Percentiles rank a stretch among this genome's conserved stretches.
Evolutionary conservation across 495 filamentous ascomycete species (phyloP).

Genomic region (Parmelia sp.): DNA sequence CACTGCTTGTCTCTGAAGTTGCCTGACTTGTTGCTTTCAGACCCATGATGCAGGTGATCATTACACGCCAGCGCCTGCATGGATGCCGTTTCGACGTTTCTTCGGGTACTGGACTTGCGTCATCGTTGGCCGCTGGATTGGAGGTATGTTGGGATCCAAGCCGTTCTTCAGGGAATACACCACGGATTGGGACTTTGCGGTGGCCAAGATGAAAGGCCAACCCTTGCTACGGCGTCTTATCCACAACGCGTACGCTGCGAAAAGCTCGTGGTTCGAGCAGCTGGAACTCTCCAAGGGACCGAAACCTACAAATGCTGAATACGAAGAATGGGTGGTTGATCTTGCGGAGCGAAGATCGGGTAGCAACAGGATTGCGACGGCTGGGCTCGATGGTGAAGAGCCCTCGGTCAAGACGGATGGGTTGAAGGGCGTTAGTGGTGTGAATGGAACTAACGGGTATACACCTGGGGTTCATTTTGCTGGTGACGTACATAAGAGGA

Average conservation of each 20-base stretch:
- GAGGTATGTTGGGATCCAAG: conserved; percentile 44
- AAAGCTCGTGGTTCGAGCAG: conserved; percentile 2
- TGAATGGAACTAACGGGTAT: too few relatives aligned
- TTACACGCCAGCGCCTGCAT: conserved; percentile 41
- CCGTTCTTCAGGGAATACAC: conserved; percentile 48
- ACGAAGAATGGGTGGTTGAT: too few relatives aligned
- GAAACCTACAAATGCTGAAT: too few relatives aligned
- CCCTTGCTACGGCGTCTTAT: conserved; percentile 30
- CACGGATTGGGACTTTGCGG: conserved; percentile 46
- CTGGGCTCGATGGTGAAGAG: too few relatives aligned
- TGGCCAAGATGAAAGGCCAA: conserved; percentile 39
- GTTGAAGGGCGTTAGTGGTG: too few relatives aligned
- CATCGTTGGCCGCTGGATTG: conserved; percentile 46
- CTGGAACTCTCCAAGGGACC: neutral
- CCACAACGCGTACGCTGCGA: neutral
- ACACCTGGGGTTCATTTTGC: too few relatives aligned
- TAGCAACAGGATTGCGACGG: too few relatives aligned
- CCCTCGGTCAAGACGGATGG: too few relatives aligned
- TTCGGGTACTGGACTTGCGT: conserved; percentile 37
- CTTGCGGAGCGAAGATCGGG: too few relatives aligned
- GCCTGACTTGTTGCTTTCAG: neutral
- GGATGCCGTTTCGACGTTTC: conserved; percentile 39
- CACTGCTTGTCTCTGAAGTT: neutral
- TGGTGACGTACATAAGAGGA: too few relatives aligned
- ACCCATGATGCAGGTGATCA: conserved; percentile 39